Evolutionary conservation across 805 yeast species (phyloP).

Genomic region (Ogataea paradorogensis): DNA sequence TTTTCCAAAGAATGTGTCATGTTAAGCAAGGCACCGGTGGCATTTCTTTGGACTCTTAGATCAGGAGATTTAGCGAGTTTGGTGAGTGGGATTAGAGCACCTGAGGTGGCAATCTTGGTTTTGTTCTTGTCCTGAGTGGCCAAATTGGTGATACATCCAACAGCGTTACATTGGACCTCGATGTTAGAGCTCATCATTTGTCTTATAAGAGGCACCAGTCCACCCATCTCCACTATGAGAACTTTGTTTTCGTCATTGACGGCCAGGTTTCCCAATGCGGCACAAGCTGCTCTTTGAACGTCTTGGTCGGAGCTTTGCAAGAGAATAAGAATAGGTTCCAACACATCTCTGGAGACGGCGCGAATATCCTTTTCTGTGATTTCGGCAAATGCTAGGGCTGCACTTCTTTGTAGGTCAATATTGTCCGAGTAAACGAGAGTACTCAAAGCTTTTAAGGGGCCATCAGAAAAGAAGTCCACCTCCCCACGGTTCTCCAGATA

Average conservation of each 20-base stretch:
- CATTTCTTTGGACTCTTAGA: slow-evolving; percentile 95
- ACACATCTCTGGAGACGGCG: slow-evolving; percentile 83
- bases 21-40: slow-evolving; percentile 95
- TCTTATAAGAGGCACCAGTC: slow-evolving; percentile 90
- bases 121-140: slow-evolving; percentile 98
- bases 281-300: slow-evolving; percentile 98
- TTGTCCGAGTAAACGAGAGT: slow-evolving; percentile 94
- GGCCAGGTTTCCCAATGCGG: slow-evolving; percentile 97
- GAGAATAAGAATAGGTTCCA: slow-evolving; percentile 88
- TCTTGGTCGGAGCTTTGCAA: slow-evolving; percentile 87
- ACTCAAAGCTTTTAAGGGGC: slow-evolving; percentile 84
- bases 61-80: slow-evolving; percentile 92
- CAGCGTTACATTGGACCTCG: slow-evolving; percentile 98
- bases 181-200: slow-evolving; percentile 97
- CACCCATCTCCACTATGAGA: slow-evolving; percentile 96
- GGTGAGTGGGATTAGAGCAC: slow-evolving; percentile 92
- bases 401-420: slow-evolving; percentile 91
- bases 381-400: slow-evolving; percentile 97
- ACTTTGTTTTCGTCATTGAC: slow-evolving; percentile 94
- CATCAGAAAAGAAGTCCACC: slow-evolving; percentile 84
- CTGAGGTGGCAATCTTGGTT: slow-evolving; percentile 91
- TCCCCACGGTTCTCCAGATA: slow-evolving; percentile 86
- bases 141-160: slow-evolving; percentile 95
- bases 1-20: slow-evolving; percentile 98
- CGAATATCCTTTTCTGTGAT: slow-evolving; percentile 95